Evolutionary conservation across 768 basidiomycete species (phyloP).

Genomic region (Serendipita sp.): DNA sequence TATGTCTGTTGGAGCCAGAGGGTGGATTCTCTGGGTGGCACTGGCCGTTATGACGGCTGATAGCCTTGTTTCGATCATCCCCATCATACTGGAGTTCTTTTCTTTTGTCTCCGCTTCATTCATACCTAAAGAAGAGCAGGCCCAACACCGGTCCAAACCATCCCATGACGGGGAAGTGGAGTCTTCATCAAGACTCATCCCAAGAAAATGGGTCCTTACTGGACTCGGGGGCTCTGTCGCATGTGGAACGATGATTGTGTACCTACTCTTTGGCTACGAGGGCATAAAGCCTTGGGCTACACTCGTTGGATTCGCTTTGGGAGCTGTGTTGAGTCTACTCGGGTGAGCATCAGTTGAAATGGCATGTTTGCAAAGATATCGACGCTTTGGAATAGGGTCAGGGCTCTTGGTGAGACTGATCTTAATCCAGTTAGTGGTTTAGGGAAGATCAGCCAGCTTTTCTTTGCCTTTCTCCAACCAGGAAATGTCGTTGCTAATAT

Average conservation of each 20-base stretch:
- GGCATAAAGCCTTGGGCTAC: constrained; percentile 96
- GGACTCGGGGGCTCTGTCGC: constrained; percentile 49
- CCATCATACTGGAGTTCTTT: constrained; percentile 45
- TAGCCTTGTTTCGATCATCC: constrained; percentile 68
- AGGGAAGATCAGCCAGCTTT: constrained; percentile 85
- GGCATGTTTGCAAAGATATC: neutral
- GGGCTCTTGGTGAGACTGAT: constrained; percentile 92
- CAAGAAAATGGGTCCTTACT: constrained; percentile 53
- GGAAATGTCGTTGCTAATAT: constrained; percentile 96
- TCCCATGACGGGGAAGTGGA: constrained; percentile 50
- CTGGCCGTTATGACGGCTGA: constrained; percentile 94
- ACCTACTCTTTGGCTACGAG: constrained; percentile 76
- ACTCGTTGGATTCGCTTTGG: constrained; percentile 63
- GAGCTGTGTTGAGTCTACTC: constrained; percentile 70
- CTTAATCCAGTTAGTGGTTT: constrained; percentile 83
- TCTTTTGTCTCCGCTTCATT: constrained; percentile 8
- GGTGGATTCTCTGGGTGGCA: constrained; percentile 94
- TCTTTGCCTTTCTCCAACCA: constrained; percentile 89
- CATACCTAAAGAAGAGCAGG: neutral
- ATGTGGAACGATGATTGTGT: constrained; percentile 64
- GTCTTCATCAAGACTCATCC: constrained; percentile 64
- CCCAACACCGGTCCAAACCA: constrained; percentile 7
- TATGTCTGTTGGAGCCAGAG: constrained; percentile 75
- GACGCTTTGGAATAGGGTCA: constrained; percentile 37
- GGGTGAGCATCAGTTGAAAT: constrained; percentile 37